Percentiles rank a stretch among this genome's conserved stretches.
Evolutionary conservation across 176 grass and related monocot species (phyloP).

Genomic region (Luzula sylvatica): DNA sequence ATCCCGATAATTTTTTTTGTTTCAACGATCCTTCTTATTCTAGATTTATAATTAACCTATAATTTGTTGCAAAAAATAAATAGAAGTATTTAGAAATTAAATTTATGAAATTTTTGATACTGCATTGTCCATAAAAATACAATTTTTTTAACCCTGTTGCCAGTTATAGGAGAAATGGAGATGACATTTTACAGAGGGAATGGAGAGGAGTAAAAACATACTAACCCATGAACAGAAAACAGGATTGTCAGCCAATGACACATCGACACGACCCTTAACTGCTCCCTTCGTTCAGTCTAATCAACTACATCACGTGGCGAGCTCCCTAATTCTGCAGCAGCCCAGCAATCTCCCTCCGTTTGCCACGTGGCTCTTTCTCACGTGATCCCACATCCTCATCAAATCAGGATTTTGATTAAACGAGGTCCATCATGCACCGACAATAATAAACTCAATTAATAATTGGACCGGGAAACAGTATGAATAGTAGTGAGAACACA

Average conservation of each 20-base stretch:
- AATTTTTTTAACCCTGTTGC: too few species aligned
- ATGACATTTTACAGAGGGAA: background rate
- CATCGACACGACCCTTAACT: conserved; percentile 5
- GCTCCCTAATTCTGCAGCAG: conserved; percentile 11
- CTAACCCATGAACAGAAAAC: conserved; percentile 4
- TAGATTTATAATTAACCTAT: too few species aligned
- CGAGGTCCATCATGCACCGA: background rate
- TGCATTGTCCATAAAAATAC: too few species aligned
- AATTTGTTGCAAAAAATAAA: too few species aligned
- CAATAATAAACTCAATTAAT: background rate
- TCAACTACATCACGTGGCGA: conserved; percentile 22
- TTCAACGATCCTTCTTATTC: too few species aligned
- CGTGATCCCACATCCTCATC: conserved; percentile 8
- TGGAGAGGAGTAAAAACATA: background rate
- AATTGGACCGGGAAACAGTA: background rate
- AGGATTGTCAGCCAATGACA: background rate
- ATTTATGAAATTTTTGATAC: too few species aligned
- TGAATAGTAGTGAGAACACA: background rate
- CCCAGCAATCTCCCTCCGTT: conserved; percentile 1
- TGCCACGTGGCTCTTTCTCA: conserved; percentile 9
- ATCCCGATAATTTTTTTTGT: too few species aligned
- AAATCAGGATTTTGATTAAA: background rate
- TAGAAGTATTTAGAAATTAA: too few species aligned
- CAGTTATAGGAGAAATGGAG: too few species aligned
- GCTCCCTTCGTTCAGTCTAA: conserved; percentile 16